phyloP scores from a whole-genome alignment of 768 basidiomycete genomes.

The Hypsizygus marmoreus region DNA sequence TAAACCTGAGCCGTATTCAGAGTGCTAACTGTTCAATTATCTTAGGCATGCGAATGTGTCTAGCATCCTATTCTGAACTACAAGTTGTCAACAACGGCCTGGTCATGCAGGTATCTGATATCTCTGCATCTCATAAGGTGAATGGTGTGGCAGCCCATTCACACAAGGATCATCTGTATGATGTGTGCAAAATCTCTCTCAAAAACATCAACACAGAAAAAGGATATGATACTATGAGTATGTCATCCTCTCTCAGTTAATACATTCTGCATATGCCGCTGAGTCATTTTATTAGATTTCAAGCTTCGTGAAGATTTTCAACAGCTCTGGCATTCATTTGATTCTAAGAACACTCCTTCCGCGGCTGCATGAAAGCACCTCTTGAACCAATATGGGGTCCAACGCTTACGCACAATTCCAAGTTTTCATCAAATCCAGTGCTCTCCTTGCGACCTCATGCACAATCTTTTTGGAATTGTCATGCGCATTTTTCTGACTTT shows the following conservation, averaged over 20 bases:
- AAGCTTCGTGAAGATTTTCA: constrained; percentile 6
- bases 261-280: neutral
- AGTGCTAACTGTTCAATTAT: constrained; percentile 25
- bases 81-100: constrained; percentile 18
- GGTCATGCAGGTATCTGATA: constrained; percentile 23
- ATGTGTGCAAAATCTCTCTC: constrained; percentile 16
- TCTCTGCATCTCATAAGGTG: constrained; percentile 21
- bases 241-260: neutral
- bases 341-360: neutral
- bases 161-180: constrained; percentile 23
- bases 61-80: constrained; percentile 9
- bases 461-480: constrained; percentile 25
- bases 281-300: constrained; percentile 3
- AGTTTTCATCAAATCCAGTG: constrained; percentile 25
- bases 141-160: constrained; percentile 22
- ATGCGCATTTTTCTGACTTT: constrained; percentile 17
- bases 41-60: no score
- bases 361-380: constrained; percentile 3
- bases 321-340: neutral
- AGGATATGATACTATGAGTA: constrained; percentile 10
- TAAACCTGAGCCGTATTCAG: constrained; percentile 17
- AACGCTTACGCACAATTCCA: constrained; percentile 19
- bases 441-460: constrained; percentile 28
- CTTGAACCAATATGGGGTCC: constrained; percentile 20
- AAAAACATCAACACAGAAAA: constrained; percentile 16